A percentile compares a stretch with the other conserved stretches of the same genome.
These are phyloP conservation scores for Geotrichum klebahnii DNA, from an alignment of 1,139 yeast genomes.

Conservation along the genomic window DNA sequence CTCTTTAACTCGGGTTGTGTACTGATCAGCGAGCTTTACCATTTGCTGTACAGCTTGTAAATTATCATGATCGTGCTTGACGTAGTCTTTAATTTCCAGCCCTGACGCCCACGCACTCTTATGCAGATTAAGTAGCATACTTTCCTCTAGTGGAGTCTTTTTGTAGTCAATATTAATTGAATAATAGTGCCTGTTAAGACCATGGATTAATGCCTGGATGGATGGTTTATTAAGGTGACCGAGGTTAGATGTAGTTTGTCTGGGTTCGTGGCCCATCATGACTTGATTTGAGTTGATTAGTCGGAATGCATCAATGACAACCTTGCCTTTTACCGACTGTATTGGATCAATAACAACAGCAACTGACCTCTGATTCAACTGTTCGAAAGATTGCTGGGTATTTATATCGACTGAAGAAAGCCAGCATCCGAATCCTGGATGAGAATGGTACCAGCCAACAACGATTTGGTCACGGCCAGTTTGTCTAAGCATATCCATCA, in stretches of 20 bases:
- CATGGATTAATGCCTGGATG: slow-evolving; percentile 94
- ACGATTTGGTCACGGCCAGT: slow-evolving; percentile 98
- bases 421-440: slow-evolving; percentile 99
- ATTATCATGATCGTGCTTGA: slow-evolving; percentile 72
- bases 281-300: slow-evolving; percentile 81
- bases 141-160: slow-evolving; percentile 88
- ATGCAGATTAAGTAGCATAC: slow-evolving; percentile 89
- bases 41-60: slow-evolving; percentile 67
- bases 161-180: slow-evolving; percentile 92
- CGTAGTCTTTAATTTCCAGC: slow-evolving; percentile 70
- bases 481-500: slow-evolving; percentile 99
- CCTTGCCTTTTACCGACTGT: slow-evolving; percentile 97
- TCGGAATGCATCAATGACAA: slow-evolving; percentile 97
- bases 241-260: slow-evolving; percentile 93
- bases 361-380: slow-evolving; percentile 87
- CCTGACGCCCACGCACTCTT: slow-evolving; percentile 98
- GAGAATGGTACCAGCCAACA: slow-evolving; percentile 99
- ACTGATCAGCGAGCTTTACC: slow-evolving; percentile 87
- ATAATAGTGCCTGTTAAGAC: slow-evolving; percentile 93
- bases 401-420: slow-evolving; percentile 93
- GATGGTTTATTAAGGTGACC: slow-evolving; percentile 97
- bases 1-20: slow-evolving; percentile 86
- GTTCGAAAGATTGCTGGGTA: slow-evolving; percentile 96
- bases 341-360: slow-evolving; percentile 98
- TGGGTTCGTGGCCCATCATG: slow-evolving; percentile 96